Conservation (phyloP, 495 filamentous ascomycete species). For the Oidiodendron maius region DNA sequence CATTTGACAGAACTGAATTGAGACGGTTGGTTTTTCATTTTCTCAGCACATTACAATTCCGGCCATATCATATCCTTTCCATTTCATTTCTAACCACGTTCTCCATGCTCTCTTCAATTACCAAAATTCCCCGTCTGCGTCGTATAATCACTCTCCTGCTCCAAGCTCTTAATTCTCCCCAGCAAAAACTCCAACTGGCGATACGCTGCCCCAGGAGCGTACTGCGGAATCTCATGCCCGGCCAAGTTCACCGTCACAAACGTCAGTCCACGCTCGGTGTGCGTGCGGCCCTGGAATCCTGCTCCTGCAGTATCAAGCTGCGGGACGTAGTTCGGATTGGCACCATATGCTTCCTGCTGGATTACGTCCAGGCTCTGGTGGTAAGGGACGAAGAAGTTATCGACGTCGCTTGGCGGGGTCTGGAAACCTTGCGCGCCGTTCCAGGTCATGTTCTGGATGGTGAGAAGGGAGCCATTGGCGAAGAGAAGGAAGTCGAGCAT, state of each 20-base stretch:
- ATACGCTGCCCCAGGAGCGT: constrained; percentile 58
- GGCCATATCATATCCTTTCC: too few species aligned
- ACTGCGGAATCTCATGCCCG: constrained; percentile 64
- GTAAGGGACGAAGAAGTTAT: constrained; percentile 61
- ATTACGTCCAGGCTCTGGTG: constrained; percentile 26
- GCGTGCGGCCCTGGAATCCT: constrained; percentile 53
- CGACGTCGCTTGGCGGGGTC: constrained; percentile 31
- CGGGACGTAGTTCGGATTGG: background rate
- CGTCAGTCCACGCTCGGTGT: constrained; percentile 66
- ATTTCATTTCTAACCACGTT: too few species aligned
- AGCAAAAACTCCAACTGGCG: constrained; percentile 64
- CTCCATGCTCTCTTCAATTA: too few species aligned
- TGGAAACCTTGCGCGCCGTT: constrained; percentile 69
- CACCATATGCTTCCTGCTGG: background rate
- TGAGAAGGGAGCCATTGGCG: constrained; percentile 59
- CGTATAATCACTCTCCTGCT: constrained; percentile 3
- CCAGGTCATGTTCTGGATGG: constrained; percentile 86
- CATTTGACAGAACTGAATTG: too few species aligned
- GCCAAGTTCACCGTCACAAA: constrained; percentile 51
- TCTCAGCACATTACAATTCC: too few species aligned
- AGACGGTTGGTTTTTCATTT: too few species aligned
- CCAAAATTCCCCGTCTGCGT: constrained; percentile 14
- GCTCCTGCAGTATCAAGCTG: constrained; percentile 31
- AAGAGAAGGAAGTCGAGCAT: constrained; percentile 44
- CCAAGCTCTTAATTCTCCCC: constrained; percentile 42